phyloP scores from a whole-genome alignment of 176 grass and related monocot species.

The Ananas comosus region DNA sequence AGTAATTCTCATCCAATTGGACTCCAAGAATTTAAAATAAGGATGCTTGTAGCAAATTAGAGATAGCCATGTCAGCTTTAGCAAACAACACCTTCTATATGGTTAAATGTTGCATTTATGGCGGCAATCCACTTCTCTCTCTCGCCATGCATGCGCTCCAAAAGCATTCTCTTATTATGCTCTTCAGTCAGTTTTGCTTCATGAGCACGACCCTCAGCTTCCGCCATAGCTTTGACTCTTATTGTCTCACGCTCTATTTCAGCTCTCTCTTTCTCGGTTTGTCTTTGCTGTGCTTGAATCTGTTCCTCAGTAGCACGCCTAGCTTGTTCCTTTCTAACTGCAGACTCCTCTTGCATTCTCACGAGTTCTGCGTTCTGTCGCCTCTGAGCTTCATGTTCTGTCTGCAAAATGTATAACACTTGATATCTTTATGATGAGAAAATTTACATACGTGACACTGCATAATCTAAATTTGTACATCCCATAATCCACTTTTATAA shows the following conservation, averaged over 20 bases:
- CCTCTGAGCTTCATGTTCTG: constrained; percentile 57
- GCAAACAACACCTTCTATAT: constrained; percentile 66
- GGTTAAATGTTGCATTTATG: constrained; percentile 84
- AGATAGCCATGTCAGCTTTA: background rate
- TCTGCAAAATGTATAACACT: constrained; percentile 32
- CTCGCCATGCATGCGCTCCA: constrained; percentile 54
- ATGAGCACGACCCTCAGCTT: constrained; percentile 36
- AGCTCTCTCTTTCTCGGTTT: constrained; percentile 46
- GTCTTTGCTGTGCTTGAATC: constrained; percentile 46
- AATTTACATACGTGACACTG: background rate
- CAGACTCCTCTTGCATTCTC: constrained; percentile 76
- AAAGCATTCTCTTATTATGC: constrained; percentile 36
- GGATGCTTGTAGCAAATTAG: background rate
- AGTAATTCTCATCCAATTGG: too few relatives aligned
- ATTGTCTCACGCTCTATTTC: constrained; percentile 34
- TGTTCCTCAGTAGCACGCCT: constrained; percentile 61
- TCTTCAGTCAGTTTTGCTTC: constrained; percentile 46
- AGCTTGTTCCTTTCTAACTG: constrained; percentile 53
- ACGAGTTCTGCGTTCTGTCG: constrained; percentile 71
- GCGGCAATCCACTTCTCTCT: constrained; percentile 87
- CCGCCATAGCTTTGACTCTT: constrained; percentile 33
- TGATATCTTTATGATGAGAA: background rate
- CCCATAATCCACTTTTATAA: background rate
- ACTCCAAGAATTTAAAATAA: background rate
- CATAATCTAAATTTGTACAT: too few relatives aligned